Evolutionary conservation across 2,329 filamentous ascomycete species (phyloP).

Genomic region (Penicillium fuscoglaucum): DNA sequence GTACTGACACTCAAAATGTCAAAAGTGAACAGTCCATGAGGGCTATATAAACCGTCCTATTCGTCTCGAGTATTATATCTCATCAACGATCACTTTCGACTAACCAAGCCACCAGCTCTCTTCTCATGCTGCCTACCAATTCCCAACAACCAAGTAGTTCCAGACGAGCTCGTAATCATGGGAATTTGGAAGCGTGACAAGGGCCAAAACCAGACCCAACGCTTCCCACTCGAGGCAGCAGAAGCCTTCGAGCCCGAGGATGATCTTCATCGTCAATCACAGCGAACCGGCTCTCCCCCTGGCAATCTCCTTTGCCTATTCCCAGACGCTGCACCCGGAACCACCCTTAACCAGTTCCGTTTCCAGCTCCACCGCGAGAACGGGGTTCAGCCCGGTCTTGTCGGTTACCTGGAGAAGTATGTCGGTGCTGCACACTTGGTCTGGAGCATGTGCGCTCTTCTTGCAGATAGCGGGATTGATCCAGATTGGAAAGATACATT

Average conservation of each 20-base stretch:
- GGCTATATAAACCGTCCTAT: neutral
- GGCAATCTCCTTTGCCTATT: neutral
- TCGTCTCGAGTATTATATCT: neutral
- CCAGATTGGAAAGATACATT: neutral
- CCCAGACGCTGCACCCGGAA: neutral
- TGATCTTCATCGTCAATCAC: neutral
- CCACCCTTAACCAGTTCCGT: constrained; percentile 1
- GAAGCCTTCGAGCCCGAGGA: neutral
- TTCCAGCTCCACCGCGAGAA: neutral
- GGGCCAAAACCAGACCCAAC: neutral
- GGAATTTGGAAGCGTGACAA: neutral
- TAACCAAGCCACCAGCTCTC: neutral
- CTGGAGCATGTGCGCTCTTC: constrained; percentile 4
- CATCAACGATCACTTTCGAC: neutral
- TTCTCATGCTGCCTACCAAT: neutral
- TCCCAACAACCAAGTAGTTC: neutral
- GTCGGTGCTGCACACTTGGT: neutral
- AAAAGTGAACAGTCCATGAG: neutral
- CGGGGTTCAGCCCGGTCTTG: neutral
- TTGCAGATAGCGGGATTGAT: neutral
- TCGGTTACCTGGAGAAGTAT: constrained; percentile 1
- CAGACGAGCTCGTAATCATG: neutral
- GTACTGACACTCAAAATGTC: neutral
- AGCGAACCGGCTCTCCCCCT: constrained; percentile 1
- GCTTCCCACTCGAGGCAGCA: neutral